Percentiles rank a stretch among this genome's conserved stretches.
These are phyloP conservation scores for Paecilomyces niveus DNA, from an alignment of 2,329 filamentous ascomycete genomes.

Conservation along the genomic window DNA sequence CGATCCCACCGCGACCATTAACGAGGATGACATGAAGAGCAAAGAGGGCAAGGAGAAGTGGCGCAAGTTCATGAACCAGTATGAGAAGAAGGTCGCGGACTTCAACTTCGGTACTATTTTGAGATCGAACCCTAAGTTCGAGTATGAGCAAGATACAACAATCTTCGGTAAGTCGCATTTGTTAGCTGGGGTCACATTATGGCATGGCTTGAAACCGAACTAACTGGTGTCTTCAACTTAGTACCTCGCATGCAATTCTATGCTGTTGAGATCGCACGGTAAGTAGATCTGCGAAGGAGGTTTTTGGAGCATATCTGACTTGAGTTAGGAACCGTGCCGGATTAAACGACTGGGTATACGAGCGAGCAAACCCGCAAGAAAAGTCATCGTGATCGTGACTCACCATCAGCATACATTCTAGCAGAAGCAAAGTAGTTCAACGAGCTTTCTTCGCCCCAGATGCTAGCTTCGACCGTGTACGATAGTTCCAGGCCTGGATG, in stretches of 20 bases:
- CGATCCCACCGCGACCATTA: conserved; percentile 68
- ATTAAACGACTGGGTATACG: conserved; percentile 95
- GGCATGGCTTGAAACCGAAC: not conserved
- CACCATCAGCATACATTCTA: not conserved
- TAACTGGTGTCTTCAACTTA: conserved; percentile 41
- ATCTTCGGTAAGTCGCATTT: conserved; percentile 69
- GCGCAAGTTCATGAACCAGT: conserved; percentile 88
- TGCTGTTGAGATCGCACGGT: conserved; percentile 67
- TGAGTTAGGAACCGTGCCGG: conserved; percentile 65
- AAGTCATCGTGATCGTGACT: conserved; percentile 22
- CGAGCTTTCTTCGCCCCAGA: not conserved
- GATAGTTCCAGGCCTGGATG: not conserved
- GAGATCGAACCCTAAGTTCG: conserved; percentile 65
- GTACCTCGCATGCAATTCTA: conserved; percentile 68
- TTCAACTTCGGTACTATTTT: conserved; percentile 98
- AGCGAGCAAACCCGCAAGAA: conserved; percentile 63
- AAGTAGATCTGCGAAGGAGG: conserved; percentile 17
- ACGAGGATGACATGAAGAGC: conserved; percentile 97
- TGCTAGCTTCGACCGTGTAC: not conserved
- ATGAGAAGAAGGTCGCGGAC: conserved; percentile 92
- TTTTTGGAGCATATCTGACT: conserved; percentile 6
- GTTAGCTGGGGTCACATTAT: not conserved
- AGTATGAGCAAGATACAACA: conserved; percentile 82
- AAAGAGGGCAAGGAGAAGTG: conserved; percentile 89
- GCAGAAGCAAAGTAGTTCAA: not conserved